phyloP scores from a whole-genome alignment of 2,329 filamentous ascomycete genomes.

The Madurella fahalii region DNA sequence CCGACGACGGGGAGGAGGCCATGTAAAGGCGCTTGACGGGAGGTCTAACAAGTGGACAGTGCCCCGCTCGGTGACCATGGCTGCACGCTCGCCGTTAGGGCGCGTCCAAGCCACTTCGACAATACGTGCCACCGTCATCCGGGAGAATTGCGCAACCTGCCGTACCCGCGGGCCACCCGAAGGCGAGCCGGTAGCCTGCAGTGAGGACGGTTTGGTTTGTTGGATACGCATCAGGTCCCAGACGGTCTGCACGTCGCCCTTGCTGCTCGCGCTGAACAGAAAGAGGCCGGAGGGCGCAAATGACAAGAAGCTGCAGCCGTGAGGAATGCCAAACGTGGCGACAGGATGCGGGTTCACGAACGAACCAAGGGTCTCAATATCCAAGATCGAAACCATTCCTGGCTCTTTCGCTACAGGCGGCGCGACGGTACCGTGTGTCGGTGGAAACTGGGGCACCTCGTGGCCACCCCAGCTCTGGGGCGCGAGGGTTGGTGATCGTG shows the following conservation, averaged over 20 bases:
- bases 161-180: conserved; percentile 62
- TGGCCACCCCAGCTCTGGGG: conserved; percentile 47
- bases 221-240: conserved; percentile 73
- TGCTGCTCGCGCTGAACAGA: conserved; percentile 74
- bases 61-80: conserved; percentile 89
- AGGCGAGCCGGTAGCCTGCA: conserved; percentile 46
- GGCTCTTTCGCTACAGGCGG: conserved; percentile 61
- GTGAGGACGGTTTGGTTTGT: conserved; percentile 56
- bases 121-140: conserved; percentile 87
- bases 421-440: conserved; percentile 64
- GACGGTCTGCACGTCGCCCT: conserved; percentile 77
- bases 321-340: conserved; percentile 65
- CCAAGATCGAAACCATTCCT: conserved; percentile 69
- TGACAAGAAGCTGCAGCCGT: conserved; percentile 77
- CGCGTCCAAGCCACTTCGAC: conserved; percentile 86
- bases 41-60: conserved; percentile 91
- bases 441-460: conserved; percentile 61
- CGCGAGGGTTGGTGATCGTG: conserved; percentile 41
- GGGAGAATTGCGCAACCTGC: conserved; percentile 81
- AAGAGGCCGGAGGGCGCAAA: conserved; percentile 71
- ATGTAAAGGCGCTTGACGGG: conserved; percentile 75
- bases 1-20: conserved; percentile 69
- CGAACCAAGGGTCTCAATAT: conserved; percentile 57
- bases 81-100: conserved; percentile 75
- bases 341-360: conserved; percentile 57